Conservation (phyloP, 306 rosid species). For the Gynostemma pentaphyllum region DNA sequence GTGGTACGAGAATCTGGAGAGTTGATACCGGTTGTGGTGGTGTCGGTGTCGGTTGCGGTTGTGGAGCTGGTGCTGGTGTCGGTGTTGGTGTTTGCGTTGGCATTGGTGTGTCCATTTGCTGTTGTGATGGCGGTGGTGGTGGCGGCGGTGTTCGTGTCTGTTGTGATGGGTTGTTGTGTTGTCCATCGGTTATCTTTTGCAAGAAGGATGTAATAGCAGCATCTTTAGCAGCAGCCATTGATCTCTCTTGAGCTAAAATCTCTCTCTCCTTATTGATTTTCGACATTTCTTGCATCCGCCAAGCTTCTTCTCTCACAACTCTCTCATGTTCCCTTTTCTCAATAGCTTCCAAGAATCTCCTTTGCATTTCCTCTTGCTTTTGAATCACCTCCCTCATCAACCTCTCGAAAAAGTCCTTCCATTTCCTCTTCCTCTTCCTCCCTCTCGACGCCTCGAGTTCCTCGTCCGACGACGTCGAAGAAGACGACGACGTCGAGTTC, state of each 20-base stretch:
- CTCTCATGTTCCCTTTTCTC: constrained; percentile 50
- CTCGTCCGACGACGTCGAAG: constrained; percentile 65
- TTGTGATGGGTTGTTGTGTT: not conserved
- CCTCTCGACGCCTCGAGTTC: constrained; percentile 38
- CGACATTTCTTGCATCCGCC: constrained; percentile 60
- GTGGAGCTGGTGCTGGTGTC: not conserved
- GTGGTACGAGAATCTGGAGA: not conserved
- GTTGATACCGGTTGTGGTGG: not conserved
- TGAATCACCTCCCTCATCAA: constrained; percentile 47
- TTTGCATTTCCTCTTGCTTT: constrained; percentile 77
- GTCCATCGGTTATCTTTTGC: constrained; percentile 37
- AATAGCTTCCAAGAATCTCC: constrained; percentile 53
- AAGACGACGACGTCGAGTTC: constrained; percentile 54
- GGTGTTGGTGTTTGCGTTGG: not conserved
- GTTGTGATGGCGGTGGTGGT: not conserved
- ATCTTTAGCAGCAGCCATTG: constrained; percentile 54
- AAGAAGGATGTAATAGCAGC: constrained; percentile 55
- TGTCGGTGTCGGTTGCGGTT: not conserved
- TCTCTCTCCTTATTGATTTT: constrained; percentile 52
- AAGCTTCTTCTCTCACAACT: constrained; percentile 45
- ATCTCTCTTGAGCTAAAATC: constrained; percentile 55
- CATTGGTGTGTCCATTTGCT: not conserved
- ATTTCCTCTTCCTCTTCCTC: constrained; percentile 48
- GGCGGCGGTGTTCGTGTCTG: not conserved
- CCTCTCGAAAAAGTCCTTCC: constrained; percentile 62